Conservation (phyloP, 345 rosid species). For the Aurinia saxatilis region DNA sequence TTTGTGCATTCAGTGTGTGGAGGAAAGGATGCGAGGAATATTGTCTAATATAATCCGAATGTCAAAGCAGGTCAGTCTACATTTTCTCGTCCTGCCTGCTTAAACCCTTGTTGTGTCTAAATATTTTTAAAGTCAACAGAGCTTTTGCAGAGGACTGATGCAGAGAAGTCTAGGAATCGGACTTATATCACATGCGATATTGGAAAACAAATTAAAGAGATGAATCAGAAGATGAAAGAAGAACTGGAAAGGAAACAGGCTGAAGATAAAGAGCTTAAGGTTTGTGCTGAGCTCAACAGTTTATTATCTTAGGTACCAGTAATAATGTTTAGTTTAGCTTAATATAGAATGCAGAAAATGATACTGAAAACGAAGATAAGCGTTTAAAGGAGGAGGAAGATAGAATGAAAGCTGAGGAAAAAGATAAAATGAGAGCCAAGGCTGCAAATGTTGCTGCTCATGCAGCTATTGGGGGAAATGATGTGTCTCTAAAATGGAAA, state of each 20-base stretch:
- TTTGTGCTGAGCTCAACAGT: conserved; percentile 19
- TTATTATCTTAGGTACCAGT: not conserved
- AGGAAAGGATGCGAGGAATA: conserved; percentile 82
- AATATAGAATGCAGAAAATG: conserved; percentile 24
- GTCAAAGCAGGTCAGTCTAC: conserved; percentile 64
- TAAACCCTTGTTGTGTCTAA: not conserved
- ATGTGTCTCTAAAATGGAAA: conserved; percentile 86
- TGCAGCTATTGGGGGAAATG: conserved; percentile 85
- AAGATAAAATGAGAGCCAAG: conserved; percentile 72
- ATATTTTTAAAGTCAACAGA: conserved; percentile 18
- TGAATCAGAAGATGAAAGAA: conserved; percentile 64
- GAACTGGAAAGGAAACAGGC: conserved; percentile 76
- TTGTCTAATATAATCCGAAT: conserved; percentile 55
- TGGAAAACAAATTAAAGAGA: conserved; percentile 53
- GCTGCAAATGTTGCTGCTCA: conserved; percentile 95
- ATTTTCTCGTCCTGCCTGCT: not conserved
- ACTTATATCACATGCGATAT: conserved; percentile 61
- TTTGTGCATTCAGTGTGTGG: conserved; percentile 55
- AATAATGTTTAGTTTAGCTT: not conserved
- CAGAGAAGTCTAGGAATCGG: conserved; percentile 63
- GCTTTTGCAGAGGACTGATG: conserved; percentile 57
- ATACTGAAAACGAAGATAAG: conserved; percentile 58
- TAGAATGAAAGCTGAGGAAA: conserved; percentile 21
- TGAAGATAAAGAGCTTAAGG: conserved; percentile 69
- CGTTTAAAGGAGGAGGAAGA: conserved; percentile 11